Conservation (phyloP, 2,329 filamentous ascomycete species). For the Uncinocarpus reesii region DNA sequence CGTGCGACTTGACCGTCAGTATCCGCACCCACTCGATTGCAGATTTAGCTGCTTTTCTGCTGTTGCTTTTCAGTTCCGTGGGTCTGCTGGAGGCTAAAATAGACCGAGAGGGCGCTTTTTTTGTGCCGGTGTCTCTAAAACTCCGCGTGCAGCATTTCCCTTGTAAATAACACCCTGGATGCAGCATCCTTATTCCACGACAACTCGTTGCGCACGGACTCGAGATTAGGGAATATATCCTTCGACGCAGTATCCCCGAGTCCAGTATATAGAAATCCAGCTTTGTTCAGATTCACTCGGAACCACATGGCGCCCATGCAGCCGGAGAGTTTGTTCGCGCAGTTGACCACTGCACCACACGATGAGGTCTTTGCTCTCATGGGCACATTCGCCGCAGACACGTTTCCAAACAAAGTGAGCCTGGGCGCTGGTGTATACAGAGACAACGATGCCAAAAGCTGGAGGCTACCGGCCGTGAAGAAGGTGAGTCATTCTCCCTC, state of each 20-base stretch:
- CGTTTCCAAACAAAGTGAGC: slow-evolving; percentile 29
- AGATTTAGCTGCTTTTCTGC: slow-evolving; percentile 1
- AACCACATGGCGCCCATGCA: slow-evolving; percentile 16
- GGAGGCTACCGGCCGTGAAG: slow-evolving; percentile 31
- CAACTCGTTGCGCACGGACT: not conserved
- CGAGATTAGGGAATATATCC: not conserved
- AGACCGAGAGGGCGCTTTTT: not conserved
- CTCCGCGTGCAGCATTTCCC: not conserved
- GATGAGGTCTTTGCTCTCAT: slow-evolving; percentile 23
- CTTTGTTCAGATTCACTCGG: not conserved
- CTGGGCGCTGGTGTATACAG: slow-evolving; percentile 35
- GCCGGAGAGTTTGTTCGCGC: slow-evolving; percentile 17
- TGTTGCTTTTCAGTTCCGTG: not conserved
- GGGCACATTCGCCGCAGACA: slow-evolving; percentile 20
- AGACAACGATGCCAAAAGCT: slow-evolving; percentile 29
- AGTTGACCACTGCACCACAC: slow-evolving; percentile 14
- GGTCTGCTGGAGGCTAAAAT: slow-evolving; percentile 4
- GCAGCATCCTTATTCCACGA: not conserved
- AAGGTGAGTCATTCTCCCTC: slow-evolving; percentile 19
- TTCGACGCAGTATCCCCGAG: not conserved
- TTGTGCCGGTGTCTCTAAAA: not conserved
- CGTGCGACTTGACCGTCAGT: slow-evolving; percentile 9
- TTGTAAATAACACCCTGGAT: slow-evolving; percentile 1
- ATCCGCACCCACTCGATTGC: slow-evolving; percentile 8
- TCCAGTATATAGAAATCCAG: not conserved